Conservation (phyloP, 495 filamentous ascomycete species). For the Immersiella caudata region DNA sequence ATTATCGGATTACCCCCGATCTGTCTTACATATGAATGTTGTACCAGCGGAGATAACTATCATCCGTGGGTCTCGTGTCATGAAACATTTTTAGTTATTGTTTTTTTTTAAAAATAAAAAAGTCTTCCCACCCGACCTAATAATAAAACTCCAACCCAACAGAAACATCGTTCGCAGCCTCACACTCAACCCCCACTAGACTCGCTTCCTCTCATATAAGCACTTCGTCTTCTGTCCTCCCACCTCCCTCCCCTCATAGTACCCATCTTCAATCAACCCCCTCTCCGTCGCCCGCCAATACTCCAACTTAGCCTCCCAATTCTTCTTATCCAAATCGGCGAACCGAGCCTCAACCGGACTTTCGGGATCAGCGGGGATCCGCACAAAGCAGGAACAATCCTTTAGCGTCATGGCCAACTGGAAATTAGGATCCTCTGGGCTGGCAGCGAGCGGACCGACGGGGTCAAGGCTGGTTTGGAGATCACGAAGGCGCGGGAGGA, state of each 20-base stretch:
- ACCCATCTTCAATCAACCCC: slow-evolving; percentile 67
- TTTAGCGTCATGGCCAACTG: slow-evolving; percentile 79
- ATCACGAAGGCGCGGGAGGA: slow-evolving; percentile 51
- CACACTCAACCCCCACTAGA: no score
- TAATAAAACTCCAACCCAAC: no score
- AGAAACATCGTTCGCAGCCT: no score
- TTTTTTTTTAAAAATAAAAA: no score
- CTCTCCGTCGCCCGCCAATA: slow-evolving; percentile 74
- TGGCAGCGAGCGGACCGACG: slow-evolving; percentile 42
- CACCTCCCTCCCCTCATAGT: slow-evolving; percentile 65
- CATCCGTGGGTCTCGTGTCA: no score
- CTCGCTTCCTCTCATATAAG: slow-evolving; percentile 21
- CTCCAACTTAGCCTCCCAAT: slow-evolving; percentile 63
- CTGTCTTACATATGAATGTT: not conserved
- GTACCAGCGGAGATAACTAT: not conserved
- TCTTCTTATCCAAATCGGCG: slow-evolving; percentile 88
- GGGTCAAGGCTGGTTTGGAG: slow-evolving; percentile 56
- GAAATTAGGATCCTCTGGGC: slow-evolving; percentile 38
- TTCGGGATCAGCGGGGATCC: slow-evolving; percentile 47
- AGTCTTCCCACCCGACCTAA: no score
- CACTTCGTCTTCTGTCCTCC: slow-evolving; percentile 29
- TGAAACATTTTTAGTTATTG: no score
- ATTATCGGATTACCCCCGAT: not conserved
- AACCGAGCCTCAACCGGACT: slow-evolving; percentile 68
- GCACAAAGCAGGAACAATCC: slow-evolving; percentile 84